These are phyloP conservation scores for Pythium sukuiense DNA, from an alignment of 352 stramenopile species.

Conservation along the genomic window DNA sequence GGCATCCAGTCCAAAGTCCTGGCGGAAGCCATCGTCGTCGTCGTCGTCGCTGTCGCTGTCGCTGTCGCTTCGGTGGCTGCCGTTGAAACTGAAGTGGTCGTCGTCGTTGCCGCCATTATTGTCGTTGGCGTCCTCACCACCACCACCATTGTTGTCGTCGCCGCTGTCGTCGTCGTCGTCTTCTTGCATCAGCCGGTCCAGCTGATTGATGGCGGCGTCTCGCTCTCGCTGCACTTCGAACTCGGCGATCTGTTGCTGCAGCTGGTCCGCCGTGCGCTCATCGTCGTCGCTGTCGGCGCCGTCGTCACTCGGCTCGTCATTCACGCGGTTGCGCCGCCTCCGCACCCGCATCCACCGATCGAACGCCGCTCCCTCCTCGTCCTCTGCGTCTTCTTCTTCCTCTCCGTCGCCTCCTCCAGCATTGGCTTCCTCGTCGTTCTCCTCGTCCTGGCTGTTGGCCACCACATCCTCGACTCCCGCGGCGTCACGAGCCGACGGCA, in stretches of 20 bases:
- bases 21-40: not conserved
- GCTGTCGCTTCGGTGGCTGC: not conserved
- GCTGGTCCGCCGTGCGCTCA: not conserved
- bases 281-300: slow-evolving; percentile 4
- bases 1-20: slow-evolving; percentile 10
- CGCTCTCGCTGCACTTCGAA: not conserved
- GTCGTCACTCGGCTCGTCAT: slow-evolving; percentile 7
- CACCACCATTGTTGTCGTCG: slow-evolving; percentile 7
- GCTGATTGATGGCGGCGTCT: not conserved
- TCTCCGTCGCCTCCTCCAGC: not conserved
- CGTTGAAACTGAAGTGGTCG: not conserved
- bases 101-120: not conserved
- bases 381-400: not conserved
- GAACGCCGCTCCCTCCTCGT: no score
- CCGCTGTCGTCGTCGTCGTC: slow-evolving; percentile 3
- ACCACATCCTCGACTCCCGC: not conserved
- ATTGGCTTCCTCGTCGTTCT: not conserved
- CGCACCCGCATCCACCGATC: no score
- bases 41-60: no score
- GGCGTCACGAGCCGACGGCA: not conserved
- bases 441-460: not conserved
- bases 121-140: not conserved
- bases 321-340: slow-evolving; percentile 17
- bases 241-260: not conserved
- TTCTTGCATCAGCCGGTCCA: slow-evolving; percentile 1